These are phyloP conservation scores for Ilyonectria robusta DNA, from an alignment of 2,329 filamentous ascomycete genomes.

Conservation along the genomic window DNA sequence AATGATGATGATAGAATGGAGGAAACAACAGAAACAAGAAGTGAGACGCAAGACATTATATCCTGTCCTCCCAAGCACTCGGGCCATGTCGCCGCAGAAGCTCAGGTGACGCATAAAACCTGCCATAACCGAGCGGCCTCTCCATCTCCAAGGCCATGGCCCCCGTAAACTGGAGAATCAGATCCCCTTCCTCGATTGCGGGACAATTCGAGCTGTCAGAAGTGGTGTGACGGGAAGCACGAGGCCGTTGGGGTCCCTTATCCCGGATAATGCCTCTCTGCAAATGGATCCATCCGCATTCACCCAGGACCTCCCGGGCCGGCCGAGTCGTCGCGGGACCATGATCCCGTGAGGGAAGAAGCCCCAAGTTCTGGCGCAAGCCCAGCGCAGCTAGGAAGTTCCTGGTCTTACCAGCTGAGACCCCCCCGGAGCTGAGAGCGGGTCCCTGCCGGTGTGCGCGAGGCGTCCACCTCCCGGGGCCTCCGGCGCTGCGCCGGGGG, in stretches of 20 bases:
- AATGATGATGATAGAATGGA: constrained; percentile 24
- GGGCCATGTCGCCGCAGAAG: constrained; percentile 37
- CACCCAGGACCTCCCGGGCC: background rate
- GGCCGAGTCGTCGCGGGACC: constrained; percentile 27
- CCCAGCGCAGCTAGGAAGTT: background rate
- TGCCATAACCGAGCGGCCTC: constrained; percentile 17
- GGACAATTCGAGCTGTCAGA: constrained; percentile 35
- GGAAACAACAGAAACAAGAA: constrained; percentile 12
- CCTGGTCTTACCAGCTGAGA: constrained; percentile 10
- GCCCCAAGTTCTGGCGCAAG: background rate
- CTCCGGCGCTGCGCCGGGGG: background rate
- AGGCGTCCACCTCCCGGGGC: constrained; percentile 1
- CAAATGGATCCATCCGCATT: background rate
- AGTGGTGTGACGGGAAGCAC: constrained; percentile 39
- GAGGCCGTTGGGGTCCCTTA: constrained; percentile 2
- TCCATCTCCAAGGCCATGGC: constrained; percentile 27
- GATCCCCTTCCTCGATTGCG: constrained; percentile 25
- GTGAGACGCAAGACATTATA: constrained; percentile 39
- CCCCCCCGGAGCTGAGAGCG: constrained; percentile 36
- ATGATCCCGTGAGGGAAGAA: constrained; percentile 28
- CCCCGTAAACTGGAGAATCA: background rate
- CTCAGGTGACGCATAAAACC: constrained; percentile 31
- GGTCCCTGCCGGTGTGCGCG: constrained; percentile 6
- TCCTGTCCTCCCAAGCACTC: constrained; percentile 32
- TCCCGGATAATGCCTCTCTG: background rate